A percentile compares a stretch with the other conserved stretches of the same genome.
Evolutionary conservation across 495 filamentous ascomycete species (phyloP).

Genomic region (Penicillium maclennaniae): DNA sequence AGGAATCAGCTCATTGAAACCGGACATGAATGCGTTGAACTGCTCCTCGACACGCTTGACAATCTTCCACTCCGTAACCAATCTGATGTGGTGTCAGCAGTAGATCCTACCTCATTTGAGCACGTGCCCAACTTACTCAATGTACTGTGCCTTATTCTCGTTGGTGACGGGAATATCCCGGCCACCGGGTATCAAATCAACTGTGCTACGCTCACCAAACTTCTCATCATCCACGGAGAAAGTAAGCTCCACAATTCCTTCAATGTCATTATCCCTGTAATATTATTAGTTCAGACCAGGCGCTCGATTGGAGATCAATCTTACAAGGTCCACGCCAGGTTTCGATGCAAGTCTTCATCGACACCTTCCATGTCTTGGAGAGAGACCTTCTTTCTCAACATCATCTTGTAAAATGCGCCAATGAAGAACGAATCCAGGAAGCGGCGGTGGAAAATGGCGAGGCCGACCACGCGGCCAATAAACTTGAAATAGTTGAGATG

Average conservation of each 20-base stretch:
- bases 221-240: conserved; percentile 97
- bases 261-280: conserved; percentile 84
- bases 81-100: conserved; percentile 23
- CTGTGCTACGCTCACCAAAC: conserved; percentile 87
- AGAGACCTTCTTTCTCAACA: conserved; percentile 86
- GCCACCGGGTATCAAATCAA: conserved; percentile 89
- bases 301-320: conserved; percentile 16
- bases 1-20: conserved; percentile 96
- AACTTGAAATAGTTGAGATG: conserved; percentile 99
- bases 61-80: conserved; percentile 99
- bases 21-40: conserved; percentile 95
- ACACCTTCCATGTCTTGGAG: conserved; percentile 98
- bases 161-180: conserved; percentile 93
- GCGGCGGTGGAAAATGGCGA: conserved; percentile 96
- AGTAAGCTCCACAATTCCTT: conserved; percentile 83
- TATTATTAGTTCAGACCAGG: conserved; percentile 15
- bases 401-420: conserved; percentile 99
- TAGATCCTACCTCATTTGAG: neutral
- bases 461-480: conserved; percentile 93
- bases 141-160: conserved; percentile 92
- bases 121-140: conserved; percentile 60
- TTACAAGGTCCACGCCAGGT: conserved; percentile 88
- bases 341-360: conserved; percentile 94
- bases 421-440: conserved; percentile 99
- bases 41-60: conserved; percentile 97